These are phyloP conservation scores for Sporothrix pseudoabietina DNA, from an alignment of 2,329 filamentous ascomycete species.

Conservation along the genomic window DNA sequence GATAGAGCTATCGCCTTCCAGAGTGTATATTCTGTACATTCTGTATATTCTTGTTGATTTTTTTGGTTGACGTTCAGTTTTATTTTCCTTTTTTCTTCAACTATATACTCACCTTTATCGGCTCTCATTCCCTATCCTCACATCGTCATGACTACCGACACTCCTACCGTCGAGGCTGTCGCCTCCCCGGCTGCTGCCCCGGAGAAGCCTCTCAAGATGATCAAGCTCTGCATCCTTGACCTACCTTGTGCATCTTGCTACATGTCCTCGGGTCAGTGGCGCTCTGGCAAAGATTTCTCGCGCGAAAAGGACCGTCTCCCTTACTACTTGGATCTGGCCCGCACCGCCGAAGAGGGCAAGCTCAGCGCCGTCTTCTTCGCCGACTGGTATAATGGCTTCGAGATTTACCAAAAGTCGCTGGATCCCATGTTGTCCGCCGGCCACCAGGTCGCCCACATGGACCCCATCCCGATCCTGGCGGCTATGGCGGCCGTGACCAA, in stretches of 20 bases:
- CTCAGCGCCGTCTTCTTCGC: slow-evolving; percentile 30
- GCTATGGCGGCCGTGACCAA: slow-evolving; percentile 33
- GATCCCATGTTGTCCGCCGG: slow-evolving; percentile 22
- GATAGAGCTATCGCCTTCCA: background rate
- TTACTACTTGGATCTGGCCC: slow-evolving; percentile 23
- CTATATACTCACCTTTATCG: background rate
- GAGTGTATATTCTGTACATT: background rate
- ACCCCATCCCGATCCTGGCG: slow-evolving; percentile 28
- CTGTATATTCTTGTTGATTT: background rate
- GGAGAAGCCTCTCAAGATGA: slow-evolving; percentile 9
- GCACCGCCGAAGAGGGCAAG: slow-evolving; percentile 24
- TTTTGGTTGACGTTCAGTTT: background rate
- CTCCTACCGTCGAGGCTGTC: background rate
- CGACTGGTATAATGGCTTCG: slow-evolving; percentile 30
- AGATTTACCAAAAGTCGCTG: slow-evolving; percentile 29
- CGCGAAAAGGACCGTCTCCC: slow-evolving; percentile 18
- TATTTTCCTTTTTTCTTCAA: background rate
- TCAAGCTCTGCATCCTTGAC: slow-evolving; percentile 23
- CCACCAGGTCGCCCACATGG: slow-evolving; percentile 22
- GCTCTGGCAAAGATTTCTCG: slow-evolving; percentile 19
- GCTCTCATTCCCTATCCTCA: background rate
- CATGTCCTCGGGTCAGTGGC: slow-evolving; percentile 29
- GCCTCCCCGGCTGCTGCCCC: background rate
- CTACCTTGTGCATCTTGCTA: slow-evolving; percentile 21
- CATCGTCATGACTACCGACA: background rate